Conservation (phyloP, 148 eudicot genomes). For the Selenicereus undatus region DNA sequence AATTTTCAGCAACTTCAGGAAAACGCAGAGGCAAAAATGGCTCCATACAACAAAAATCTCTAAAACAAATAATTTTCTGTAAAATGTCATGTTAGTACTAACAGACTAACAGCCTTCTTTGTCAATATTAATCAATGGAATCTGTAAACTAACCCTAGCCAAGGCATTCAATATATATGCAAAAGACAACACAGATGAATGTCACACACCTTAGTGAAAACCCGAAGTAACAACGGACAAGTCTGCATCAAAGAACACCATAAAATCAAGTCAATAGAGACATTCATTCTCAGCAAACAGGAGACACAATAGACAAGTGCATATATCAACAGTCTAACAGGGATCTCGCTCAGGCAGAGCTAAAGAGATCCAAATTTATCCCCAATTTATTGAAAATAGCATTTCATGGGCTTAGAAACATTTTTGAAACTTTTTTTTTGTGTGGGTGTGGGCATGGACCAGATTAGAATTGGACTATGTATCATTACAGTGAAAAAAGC, state of each 20-base stretch:
- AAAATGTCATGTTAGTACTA: neutral
- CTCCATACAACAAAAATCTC: neutral
- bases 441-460: neutral
- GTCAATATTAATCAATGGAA: neutral
- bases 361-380: neutral
- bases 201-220: constrained; percentile 42
- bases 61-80: no score
- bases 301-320: neutral
- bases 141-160: neutral
- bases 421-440: neutral
- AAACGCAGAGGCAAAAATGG: neutral
- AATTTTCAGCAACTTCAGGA: neutral
- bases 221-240: constrained; percentile 46
- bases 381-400: neutral
- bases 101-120: neutral
- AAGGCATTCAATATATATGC: neutral
- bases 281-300: neutral
- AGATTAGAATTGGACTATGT: no score
- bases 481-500: neutral
- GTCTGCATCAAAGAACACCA: constrained; percentile 31
- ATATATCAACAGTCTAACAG: neutral
- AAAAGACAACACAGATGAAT: neutral
- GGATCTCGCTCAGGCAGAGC: neutral
- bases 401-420: neutral
- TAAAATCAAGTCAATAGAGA: neutral